Percentiles rank a stretch among this genome's conserved stretches.
phyloP scores from a whole-genome alignment of 2,329 filamentous ascomycete genomes.

The Bipolaris sorokiniana region DNA sequence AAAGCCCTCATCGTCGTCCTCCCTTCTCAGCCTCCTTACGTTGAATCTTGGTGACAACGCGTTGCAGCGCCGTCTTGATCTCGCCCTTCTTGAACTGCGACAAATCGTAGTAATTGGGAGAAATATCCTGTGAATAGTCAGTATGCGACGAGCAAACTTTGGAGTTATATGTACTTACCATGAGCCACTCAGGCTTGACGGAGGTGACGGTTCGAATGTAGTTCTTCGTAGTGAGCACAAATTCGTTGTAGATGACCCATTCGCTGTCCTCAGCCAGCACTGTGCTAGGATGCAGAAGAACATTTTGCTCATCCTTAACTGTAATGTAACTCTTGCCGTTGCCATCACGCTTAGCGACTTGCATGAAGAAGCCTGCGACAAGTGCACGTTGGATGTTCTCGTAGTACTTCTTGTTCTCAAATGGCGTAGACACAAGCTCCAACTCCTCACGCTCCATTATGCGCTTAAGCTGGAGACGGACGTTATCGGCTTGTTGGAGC shows the following conservation, averaged over 20 bases:
- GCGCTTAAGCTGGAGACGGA: conserved; percentile 86
- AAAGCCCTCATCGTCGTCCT: conserved; percentile 2
- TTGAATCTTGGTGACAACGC: conserved; percentile 61
- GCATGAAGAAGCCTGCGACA: conserved; percentile 98
- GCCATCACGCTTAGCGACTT: conserved; percentile 91
- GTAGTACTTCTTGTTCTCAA: conserved; percentile 97
- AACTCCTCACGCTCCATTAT: conserved; percentile 95
- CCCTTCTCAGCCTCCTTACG: conserved; percentile 54
- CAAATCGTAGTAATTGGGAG: conserved; percentile 89
- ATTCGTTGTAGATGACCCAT: conserved; percentile 98
- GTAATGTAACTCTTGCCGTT: conserved; percentile 91
- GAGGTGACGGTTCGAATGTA: conserved; percentile 94
- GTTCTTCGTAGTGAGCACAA: conserved; percentile 96
- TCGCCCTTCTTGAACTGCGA: conserved; percentile 83
- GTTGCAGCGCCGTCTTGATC: conserved; percentile 70
- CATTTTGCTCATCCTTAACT: conserved; percentile 94
- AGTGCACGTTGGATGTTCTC: conserved; percentile 93
- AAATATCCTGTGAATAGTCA: conserved; percentile 72
- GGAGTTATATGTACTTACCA: conserved; percentile 63
- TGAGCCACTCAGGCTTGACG: conserved; percentile 90
- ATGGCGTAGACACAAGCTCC: conserved; percentile 85
- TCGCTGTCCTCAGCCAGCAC: conserved; percentile 88
- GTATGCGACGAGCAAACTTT: background rate
- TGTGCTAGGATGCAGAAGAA: conserved; percentile 91
- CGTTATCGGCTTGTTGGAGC: conserved; percentile 90